phyloP scores from a whole-genome alignment of 1,284 basidiomycete genomes.

The Trametes sp. region DNA sequence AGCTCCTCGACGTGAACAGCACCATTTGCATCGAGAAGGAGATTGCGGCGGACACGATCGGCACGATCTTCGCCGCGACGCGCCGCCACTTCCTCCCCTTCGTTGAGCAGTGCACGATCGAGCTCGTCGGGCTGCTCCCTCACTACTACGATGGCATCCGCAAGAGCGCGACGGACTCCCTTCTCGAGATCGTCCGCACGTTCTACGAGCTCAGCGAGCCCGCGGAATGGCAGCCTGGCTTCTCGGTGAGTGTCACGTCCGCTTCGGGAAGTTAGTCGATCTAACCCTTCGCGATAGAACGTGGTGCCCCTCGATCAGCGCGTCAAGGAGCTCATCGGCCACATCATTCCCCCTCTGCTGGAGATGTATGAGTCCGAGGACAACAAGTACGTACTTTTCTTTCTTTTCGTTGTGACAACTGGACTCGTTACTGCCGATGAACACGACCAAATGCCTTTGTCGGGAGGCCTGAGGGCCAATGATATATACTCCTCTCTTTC shows the following conservation, averaged over 20 bases:
- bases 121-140: constrained; percentile 83
- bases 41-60: constrained; percentile 97
- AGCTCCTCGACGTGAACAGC: constrained; percentile 91
- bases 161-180: constrained; percentile 90
- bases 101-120: constrained; percentile 81
- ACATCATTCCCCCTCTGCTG: constrained; percentile 80
- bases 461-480: constrained; percentile 68
- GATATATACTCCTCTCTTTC: constrained; percentile 54
- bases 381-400: constrained; percentile 88
- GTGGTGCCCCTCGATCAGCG: constrained; percentile 70
- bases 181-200: constrained; percentile 91
- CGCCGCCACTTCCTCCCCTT: constrained; percentile 90
- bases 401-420: constrained; percentile 13
- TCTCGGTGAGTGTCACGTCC: constrained; percentile 44
- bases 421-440: too few relatives aligned
- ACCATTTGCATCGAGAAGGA: constrained; percentile 99
- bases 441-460: constrained; percentile 67
- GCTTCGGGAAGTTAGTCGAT: neutral
- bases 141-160: constrained; percentile 99
- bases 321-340: constrained; percentile 85
- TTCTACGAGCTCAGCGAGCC: constrained; percentile 92
- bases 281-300: constrained; percentile 21
- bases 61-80: constrained; percentile 89
- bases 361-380: constrained; percentile 96
- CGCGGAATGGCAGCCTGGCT: constrained; percentile 85